Evolutionary conservation across 805 yeast species (phyloP).

Genomic region (Pichia eremophila): DNA sequence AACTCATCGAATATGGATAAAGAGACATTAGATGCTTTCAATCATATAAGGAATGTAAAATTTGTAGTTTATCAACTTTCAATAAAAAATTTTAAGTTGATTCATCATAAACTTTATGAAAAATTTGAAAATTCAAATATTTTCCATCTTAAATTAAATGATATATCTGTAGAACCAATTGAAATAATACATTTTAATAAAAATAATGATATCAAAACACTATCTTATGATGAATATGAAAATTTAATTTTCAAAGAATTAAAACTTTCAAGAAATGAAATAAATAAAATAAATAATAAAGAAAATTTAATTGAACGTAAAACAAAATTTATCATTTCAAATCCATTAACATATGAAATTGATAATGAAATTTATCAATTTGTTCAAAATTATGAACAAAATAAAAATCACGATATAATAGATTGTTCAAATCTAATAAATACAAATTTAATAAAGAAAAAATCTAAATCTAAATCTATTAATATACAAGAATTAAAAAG

Average conservation of each 20-base stretch:
- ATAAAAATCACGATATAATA: too few species aligned
- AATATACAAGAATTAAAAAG: not conserved
- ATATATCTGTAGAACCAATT: not conserved
- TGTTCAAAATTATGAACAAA: too few species aligned
- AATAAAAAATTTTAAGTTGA: not conserved
- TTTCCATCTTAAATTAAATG: not conserved
- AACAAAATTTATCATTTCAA: too few species aligned
- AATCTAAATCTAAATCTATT: not conserved
- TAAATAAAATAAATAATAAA: too few species aligned
- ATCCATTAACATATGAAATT: too few species aligned
- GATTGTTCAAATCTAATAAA: too few species aligned
- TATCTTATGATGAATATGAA: not conserved
- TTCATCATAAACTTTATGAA: not conserved
- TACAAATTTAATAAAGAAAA: too few species aligned
- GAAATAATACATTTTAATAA: not conserved
- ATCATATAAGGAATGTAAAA: conserved; percentile 1
- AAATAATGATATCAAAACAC: not conserved
- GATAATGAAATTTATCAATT: too few species aligned
- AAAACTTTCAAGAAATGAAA: not conserved
- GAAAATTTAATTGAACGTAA: too few species aligned
- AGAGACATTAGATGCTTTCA: too few species aligned
- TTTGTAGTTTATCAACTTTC: conserved; percentile 1
- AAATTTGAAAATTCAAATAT: not conserved
- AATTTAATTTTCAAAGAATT: not conserved
- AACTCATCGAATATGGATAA: too few species aligned